Percentiles rank a stretch among this genome's conserved stretches.
phyloP scores from a whole-genome alignment of 1,284 basidiomycete species.

The Boletus calvinii region DNA sequence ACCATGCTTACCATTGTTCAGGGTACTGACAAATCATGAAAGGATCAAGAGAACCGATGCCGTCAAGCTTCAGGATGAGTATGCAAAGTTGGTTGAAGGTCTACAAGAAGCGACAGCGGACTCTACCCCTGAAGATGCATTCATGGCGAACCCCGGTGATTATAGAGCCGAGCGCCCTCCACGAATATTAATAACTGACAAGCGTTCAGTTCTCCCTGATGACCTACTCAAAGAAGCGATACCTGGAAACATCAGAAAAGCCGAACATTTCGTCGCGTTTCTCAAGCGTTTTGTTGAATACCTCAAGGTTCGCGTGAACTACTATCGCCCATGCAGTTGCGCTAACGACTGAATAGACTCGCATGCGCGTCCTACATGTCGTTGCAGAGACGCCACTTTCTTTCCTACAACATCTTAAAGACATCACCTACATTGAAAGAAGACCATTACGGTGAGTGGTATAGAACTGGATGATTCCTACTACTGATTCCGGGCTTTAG shows the following conservation, averaged over 20 bases:
- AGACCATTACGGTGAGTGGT: constrained; percentile 80
- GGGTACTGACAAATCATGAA: constrained; percentile 15
- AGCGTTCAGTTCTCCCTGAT: constrained; percentile 77
- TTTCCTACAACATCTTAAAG: constrained; percentile 97
- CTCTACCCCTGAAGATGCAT: constrained; percentile 72
- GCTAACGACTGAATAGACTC: constrained; percentile 58
- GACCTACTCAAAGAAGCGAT: constrained; percentile 95
- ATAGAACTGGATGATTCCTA: background rate
- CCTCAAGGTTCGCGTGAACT: constrained; percentile 68
- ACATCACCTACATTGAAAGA: constrained; percentile 98
- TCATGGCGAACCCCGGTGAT: constrained; percentile 88
- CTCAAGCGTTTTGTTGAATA: constrained; percentile 98
- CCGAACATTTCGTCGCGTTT: constrained; percentile 99
- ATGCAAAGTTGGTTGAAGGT: constrained; percentile 94
- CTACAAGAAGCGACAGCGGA: constrained; percentile 74
- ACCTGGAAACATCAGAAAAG: constrained; percentile 97
- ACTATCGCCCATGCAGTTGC: constrained; percentile 3
- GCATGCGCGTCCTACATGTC: constrained; percentile 98
- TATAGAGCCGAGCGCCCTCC: background rate
- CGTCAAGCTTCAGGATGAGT: constrained; percentile 94
- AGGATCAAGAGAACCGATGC: constrained; percentile 96
- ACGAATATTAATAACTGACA: background rate
- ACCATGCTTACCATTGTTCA: background rate
- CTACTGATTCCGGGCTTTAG: constrained; percentile 41
- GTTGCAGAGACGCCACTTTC: constrained; percentile 99